Evolutionary conservation across 2,329 filamentous ascomycete genomes (phyloP).

Genomic region (Neoscytalidium dimidiatum): DNA sequence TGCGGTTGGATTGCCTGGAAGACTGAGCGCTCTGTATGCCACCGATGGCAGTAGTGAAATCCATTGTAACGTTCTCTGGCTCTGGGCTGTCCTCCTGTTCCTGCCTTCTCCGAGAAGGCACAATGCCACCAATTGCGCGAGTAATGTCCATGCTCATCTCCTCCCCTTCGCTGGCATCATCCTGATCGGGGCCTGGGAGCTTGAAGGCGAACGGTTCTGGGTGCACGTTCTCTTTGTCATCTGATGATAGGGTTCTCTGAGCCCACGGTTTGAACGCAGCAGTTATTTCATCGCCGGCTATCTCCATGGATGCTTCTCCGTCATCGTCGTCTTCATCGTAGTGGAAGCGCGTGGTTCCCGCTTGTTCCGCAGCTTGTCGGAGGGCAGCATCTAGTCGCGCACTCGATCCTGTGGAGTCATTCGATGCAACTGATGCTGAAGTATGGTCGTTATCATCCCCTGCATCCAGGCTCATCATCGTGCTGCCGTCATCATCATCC

Average conservation of each 20-base stretch:
- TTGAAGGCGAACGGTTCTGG: slow-evolving; percentile 24
- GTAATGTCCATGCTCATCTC: slow-evolving; percentile 97
- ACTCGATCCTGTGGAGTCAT: slow-evolving; percentile 64
- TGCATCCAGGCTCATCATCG: slow-evolving; percentile 76
- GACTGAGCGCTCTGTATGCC: slow-evolving; percentile 44
- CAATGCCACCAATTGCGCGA: slow-evolving; percentile 75
- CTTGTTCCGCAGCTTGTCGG: slow-evolving; percentile 71
- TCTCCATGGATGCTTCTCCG: slow-evolving; percentile 52
- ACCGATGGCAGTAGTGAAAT: slow-evolving; percentile 58
- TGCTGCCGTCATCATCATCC: slow-evolving; percentile 70
- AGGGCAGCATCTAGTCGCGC: slow-evolving; percentile 76
- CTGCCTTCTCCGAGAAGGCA: slow-evolving; percentile 49
- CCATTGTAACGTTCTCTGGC: slow-evolving; percentile 54
- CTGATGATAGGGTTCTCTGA: slow-evolving; percentile 51
- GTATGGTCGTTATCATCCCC: slow-evolving; percentile 70
- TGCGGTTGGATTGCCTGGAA: slow-evolving; percentile 32
- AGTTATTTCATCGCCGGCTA: slow-evolving; percentile 68
- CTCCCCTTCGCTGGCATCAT: slow-evolving; percentile 54
- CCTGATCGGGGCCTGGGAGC: slow-evolving; percentile 27
- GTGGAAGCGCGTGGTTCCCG: slow-evolving; percentile 70
- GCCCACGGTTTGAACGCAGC: slow-evolving; percentile 74
- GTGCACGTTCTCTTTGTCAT: slow-evolving; percentile 17
- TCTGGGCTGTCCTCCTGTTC: slow-evolving; percentile 40
- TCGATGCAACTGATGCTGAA: slow-evolving; percentile 61
- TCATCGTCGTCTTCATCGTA: slow-evolving; percentile 57